These are phyloP conservation scores for Colletotrichum liaoningense DNA, from an alignment of 2,329 filamentous ascomycete species.

Conservation along the genomic window DNA sequence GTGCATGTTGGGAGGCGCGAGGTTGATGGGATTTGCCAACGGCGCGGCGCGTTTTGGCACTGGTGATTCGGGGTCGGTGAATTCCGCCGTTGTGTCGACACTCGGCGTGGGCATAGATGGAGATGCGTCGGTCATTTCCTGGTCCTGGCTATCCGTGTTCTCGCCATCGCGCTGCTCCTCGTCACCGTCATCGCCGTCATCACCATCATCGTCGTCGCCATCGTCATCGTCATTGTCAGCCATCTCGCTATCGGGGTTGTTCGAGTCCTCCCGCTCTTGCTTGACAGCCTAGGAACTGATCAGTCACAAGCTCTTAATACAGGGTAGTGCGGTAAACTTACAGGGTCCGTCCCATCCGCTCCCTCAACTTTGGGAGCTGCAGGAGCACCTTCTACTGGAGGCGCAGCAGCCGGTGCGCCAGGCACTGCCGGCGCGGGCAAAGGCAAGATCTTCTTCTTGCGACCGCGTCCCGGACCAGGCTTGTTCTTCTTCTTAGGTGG, in stretches of 20 bases:
- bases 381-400: slow-evolving; percentile 45
- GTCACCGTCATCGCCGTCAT: slow-evolving; percentile 59
- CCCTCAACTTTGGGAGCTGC: slow-evolving; percentile 31
- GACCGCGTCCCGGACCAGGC: slow-evolving; percentile 79
- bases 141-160: slow-evolving; percentile 40
- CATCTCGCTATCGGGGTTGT: slow-evolving; percentile 64
- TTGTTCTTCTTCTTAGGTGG: slow-evolving; percentile 86
- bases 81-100: slow-evolving; percentile 39
- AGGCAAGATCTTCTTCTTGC: slow-evolving; percentile 78
- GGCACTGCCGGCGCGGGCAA: slow-evolving; percentile 49
- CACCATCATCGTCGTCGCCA: slow-evolving; percentile 59
- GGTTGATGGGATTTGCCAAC: slow-evolving; percentile 45
- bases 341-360: slow-evolving; percentile 26
- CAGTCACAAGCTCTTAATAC: slow-evolving; percentile 33
- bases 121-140: slow-evolving; percentile 48
- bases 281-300: slow-evolving; percentile 49
- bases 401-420: slow-evolving; percentile 47
- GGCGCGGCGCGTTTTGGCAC: slow-evolving; percentile 6
- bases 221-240: slow-evolving; percentile 63
- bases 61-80: slow-evolving; percentile 35
- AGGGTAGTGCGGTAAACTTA: slow-evolving; percentile 5
- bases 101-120: slow-evolving; percentile 41
- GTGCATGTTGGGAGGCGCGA: slow-evolving; percentile 43
- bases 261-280: slow-evolving; percentile 56
- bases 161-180: slow-evolving; percentile 56